Conservation (phyloP, 169 alveolate species). For the Cryptosporidium canis region DNA sequence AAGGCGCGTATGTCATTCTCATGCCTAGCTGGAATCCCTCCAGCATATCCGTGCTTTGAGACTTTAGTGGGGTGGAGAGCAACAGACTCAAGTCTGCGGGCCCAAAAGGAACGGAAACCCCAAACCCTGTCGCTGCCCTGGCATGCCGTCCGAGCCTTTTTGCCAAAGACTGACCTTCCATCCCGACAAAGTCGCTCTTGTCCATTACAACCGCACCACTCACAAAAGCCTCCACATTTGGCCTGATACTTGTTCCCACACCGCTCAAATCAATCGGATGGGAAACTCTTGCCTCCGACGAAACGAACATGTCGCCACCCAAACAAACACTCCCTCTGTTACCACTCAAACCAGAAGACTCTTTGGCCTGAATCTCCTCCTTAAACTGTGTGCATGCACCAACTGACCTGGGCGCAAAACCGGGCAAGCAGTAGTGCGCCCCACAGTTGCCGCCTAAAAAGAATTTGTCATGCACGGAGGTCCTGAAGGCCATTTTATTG, state of each 20-base stretch:
- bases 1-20: conserved; percentile 50
- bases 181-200: background rate
- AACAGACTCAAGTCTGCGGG: conserved; percentile 28
- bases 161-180: background rate
- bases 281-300: background rate
- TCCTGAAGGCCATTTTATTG: background rate
- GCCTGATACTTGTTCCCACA: conserved; percentile 1
- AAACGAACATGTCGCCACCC: conserved; percentile 36
- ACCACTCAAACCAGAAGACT: too few relatives aligned
- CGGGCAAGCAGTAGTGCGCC: conserved; percentile 33
- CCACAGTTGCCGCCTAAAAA: conserved; percentile 67
- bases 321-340: background rate
- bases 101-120: conserved; percentile 30
- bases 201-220: conserved; percentile 13
- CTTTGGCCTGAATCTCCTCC: background rate
- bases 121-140: conserved; percentile 61
- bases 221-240: conserved; percentile 14
- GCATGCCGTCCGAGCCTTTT: background rate
- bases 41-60: conserved; percentile 9
- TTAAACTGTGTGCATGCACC: conserved; percentile 29
- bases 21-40: conserved; percentile 60
- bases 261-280: conserved; percentile 26
- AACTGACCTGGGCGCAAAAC: conserved; percentile 54
- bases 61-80: conserved; percentile 30
- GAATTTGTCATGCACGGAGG: conserved; percentile 51